Evolutionary conservation across 1,139 yeast species (phyloP).

Genomic region (Saccharomyces pastorianus): DNA sequence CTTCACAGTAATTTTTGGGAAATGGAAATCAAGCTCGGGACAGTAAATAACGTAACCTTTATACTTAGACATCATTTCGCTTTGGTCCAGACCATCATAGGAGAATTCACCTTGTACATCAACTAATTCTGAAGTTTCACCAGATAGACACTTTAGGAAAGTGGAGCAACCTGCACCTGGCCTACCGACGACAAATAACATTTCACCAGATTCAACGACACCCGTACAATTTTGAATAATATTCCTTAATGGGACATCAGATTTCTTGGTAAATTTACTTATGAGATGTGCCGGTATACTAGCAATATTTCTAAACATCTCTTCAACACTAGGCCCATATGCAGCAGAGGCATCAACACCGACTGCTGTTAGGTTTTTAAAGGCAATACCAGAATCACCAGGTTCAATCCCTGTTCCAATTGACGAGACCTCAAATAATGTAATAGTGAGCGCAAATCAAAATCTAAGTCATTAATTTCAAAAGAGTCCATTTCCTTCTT

Average conservation of each 20-base stretch:
- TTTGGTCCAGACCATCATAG: conserved; percentile 45
- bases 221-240: conserved; percentile 43
- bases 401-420: conserved; percentile 39
- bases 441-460: conserved; percentile 36
- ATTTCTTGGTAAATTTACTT: conserved; percentile 26
- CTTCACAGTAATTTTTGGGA: conserved; percentile 56
- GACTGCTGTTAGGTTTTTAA: conserved; percentile 39
- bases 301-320: conserved; percentile 33
- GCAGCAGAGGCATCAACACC: conserved; percentile 49
- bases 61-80: conserved; percentile 42
- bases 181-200: conserved; percentile 54
- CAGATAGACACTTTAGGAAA: conserved; percentile 47
- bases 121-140: conserved; percentile 39
- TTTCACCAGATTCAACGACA: conserved; percentile 50
- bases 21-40: conserved; percentile 56
- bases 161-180: conserved; percentile 66
- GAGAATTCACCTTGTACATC: conserved; percentile 39
- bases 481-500: conserved; percentile 33
- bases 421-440: conserved; percentile 33
- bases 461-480: conserved; percentile 35
- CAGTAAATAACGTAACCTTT: conserved; percentile 50
- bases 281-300: conserved; percentile 28
- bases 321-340: conserved; percentile 43
- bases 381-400: conserved; percentile 44
- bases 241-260: conserved; percentile 37